Percentiles rank a stretch among this genome's conserved stretches.
These are phyloP conservation scores for Anastatica hierochuntica DNA, from an alignment of 345 rosid species.

Conservation along the genomic window DNA sequence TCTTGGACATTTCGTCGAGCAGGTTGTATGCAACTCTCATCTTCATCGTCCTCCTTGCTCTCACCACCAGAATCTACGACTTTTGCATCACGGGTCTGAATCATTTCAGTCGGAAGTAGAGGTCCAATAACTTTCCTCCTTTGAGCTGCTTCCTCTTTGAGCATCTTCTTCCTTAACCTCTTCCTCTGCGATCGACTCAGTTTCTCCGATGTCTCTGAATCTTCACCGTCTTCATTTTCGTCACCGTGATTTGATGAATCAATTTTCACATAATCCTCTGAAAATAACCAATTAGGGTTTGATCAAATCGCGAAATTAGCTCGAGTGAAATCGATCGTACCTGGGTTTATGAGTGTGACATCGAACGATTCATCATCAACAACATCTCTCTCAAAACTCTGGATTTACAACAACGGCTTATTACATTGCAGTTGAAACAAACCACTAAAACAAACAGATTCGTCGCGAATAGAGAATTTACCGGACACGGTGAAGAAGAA, in stretches of 20 bases:
- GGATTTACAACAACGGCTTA: neutral
- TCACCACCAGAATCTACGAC: neutral
- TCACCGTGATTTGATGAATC: slow-evolving; percentile 16
- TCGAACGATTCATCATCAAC: slow-evolving; percentile 22
- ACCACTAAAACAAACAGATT: neutral
- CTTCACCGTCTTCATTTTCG: neutral
- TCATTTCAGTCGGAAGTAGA: slow-evolving; percentile 28
- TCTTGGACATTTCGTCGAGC: slow-evolving; percentile 49
- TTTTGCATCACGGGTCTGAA: neutral
- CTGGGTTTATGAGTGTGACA: slow-evolving; percentile 38
- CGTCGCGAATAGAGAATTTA: neutral
- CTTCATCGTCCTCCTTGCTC: too few species aligned
- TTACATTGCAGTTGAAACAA: neutral
- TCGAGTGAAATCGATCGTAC: slow-evolving; percentile 13
- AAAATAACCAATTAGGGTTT: neutral
- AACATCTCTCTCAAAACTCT: slow-evolving; percentile 9
- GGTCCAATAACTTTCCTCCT: slow-evolving; percentile 56
- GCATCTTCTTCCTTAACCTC: slow-evolving; percentile 56
- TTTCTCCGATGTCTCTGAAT: slow-evolving; percentile 19
- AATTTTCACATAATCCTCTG: slow-evolving; percentile 37
- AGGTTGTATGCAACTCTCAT: slow-evolving; percentile 21
- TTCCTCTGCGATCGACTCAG: slow-evolving; percentile 68
- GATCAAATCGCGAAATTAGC: neutral
- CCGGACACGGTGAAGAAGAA: neutral
- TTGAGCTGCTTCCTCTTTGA: slow-evolving; percentile 46